Percentiles rank a stretch among this genome's conserved stretches.
phyloP scores from a whole-genome alignment of 768 basidiomycete species.

The Tremella mesenterica region DNA sequence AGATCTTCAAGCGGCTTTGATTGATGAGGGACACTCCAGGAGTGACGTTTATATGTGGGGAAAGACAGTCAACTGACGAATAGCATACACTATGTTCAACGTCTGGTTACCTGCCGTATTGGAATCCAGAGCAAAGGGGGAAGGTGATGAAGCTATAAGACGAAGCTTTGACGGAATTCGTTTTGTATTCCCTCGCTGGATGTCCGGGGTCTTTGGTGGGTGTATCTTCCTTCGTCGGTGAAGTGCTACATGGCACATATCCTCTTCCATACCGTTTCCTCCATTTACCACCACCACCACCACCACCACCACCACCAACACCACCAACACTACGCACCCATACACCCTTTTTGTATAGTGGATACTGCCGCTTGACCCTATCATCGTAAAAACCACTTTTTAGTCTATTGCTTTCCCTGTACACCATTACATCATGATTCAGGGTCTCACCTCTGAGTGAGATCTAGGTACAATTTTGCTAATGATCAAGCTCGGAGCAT shows the following conservation, averaged over 20 bases:
- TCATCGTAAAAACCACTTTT: not conserved
- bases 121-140: constrained; percentile 33
- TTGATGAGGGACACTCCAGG: too few relatives aligned
- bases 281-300: too few relatives aligned
- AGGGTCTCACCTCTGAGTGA: too few relatives aligned
- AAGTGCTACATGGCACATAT: too few relatives aligned
- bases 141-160: constrained; percentile 32
- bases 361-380: not conserved
- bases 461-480: too few relatives aligned
- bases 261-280: too few relatives aligned
- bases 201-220: constrained; percentile 41
- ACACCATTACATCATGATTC: too few relatives aligned
- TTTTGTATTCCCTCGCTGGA: constrained; percentile 40
- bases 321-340: too few relatives aligned
- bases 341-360: too few relatives aligned
- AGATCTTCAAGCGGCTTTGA: too few relatives aligned
- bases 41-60: not conserved
- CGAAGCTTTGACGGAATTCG: constrained; percentile 35
- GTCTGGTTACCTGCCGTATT: constrained; percentile 43
- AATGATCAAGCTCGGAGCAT: constrained; percentile 43
- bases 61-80: not conserved
- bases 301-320: too few relatives aligned
- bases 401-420: not conserved
- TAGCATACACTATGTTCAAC: constrained; percentile 42
- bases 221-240: too few relatives aligned